Percentiles rank a stretch among this genome's conserved stretches.
These are phyloP conservation scores for Tetracladium marchalianum DNA, from an alignment of 495 filamentous ascomycete species.

Conservation along the genomic window DNA sequence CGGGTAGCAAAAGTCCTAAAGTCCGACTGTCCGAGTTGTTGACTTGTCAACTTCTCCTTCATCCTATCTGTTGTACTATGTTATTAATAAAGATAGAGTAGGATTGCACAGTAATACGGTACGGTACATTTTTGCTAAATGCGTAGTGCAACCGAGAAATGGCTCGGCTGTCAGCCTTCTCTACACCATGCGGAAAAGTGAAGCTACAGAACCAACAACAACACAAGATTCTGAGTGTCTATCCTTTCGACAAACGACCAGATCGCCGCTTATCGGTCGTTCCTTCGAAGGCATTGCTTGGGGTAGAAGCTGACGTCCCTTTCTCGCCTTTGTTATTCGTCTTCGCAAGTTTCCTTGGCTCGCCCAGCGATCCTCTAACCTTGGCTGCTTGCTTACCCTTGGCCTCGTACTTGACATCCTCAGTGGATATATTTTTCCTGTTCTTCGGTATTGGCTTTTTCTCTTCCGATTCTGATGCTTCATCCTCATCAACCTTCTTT, in stretches of 20 bases:
- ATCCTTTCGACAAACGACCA: slow-evolving; percentile 16
- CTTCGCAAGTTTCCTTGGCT: background rate
- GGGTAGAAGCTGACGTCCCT: background rate
- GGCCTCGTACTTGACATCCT: background rate
- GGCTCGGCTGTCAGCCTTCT: too few species aligned
- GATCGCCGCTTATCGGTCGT: slow-evolving; percentile 26
- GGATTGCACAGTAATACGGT: too few species aligned
- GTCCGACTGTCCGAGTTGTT: too few species aligned
- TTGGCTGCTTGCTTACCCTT: background rate
- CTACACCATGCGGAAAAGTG: too few species aligned
- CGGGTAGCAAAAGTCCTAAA: too few species aligned
- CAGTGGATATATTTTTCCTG: slow-evolving; percentile 15
- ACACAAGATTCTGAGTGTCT: too few species aligned
- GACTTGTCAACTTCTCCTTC: too few species aligned
- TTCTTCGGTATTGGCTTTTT: slow-evolving; percentile 13
- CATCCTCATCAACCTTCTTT: slow-evolving; percentile 1
- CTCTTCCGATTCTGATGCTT: slow-evolving; percentile 19
- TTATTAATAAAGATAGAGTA: too few species aligned
- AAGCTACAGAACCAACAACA: too few species aligned
- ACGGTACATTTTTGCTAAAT: too few species aligned
- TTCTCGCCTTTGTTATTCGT: background rate
- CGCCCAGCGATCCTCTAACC: background rate
- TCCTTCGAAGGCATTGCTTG: slow-evolving; percentile 14
- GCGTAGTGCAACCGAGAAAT: too few species aligned
- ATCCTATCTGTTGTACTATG: too few species aligned